Evolutionary conservation across 257 asterid genomes (phyloP).

Genomic region (Capsicum rhomboideum): DNA sequence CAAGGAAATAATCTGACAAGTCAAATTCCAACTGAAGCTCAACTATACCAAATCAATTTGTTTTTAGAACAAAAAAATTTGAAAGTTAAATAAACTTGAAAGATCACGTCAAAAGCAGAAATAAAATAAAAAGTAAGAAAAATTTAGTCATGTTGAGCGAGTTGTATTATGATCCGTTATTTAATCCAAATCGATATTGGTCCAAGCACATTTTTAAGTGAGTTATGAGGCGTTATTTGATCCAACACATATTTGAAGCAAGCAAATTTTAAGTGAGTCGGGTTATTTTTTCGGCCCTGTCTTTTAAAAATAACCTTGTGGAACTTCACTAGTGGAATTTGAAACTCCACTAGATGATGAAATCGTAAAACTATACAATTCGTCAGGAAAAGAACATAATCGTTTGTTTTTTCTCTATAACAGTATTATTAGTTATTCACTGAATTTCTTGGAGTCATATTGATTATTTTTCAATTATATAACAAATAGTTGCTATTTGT

Average conservation of each 20-base stretch:
- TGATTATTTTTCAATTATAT: not conserved
- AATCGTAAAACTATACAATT: not conserved
- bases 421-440: not conserved
- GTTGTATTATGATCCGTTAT: not conserved
- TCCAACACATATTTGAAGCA: too few relatives aligned
- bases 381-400: not conserved
- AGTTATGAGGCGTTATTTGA: not conserved
- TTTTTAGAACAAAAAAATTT: too few relatives aligned
- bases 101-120: not conserved
- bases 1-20: not conserved
- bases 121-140: not conserved
- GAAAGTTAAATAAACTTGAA: too few relatives aligned
- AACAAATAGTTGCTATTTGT: not conserved
- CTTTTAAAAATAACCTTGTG: not conserved
- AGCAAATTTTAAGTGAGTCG: not conserved
- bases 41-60: not conserved
- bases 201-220: not conserved
- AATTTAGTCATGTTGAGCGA: not conserved
- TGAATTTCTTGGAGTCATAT: too few relatives aligned
- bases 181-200: not conserved
- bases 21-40: not conserved
- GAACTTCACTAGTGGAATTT: not conserved
- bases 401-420: not conserved
- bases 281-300: too few relatives aligned
- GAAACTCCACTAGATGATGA: not conserved